phyloP scores from a whole-genome alignment of 371 early-diverging fungal species.

The Mucor irregularis region DNA sequence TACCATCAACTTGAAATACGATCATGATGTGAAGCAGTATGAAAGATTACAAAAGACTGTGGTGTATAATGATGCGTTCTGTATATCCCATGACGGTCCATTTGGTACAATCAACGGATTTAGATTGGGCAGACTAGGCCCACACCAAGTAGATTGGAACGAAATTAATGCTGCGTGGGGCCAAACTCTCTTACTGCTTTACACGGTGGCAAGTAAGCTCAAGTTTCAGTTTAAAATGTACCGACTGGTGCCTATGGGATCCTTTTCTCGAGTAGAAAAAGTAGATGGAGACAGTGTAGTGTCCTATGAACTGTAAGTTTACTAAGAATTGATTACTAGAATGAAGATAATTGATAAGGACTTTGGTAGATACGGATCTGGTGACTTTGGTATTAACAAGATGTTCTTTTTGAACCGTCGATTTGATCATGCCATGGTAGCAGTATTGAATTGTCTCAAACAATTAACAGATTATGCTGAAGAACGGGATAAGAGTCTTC shows the following conservation, averaged over 20 bases:
- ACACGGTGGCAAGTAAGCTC: conserved; percentile 84
- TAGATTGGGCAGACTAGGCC: conserved; percentile 81
- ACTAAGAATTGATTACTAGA: not conserved
- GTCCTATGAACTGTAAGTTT: conserved; percentile 76
- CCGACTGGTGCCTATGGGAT: conserved; percentile 89
- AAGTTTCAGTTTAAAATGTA: conserved; percentile 83
- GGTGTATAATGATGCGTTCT: conserved; percentile 92
- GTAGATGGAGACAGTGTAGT: conserved; percentile 73
- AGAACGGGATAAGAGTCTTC: conserved; percentile 69
- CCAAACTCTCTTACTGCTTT: conserved; percentile 82
- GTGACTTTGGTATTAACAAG: conserved; percentile 80
- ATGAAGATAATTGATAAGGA: not conserved
- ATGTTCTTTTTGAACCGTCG: conserved; percentile 81
- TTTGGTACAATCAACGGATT: conserved; percentile 95
- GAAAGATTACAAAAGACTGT: conserved; percentile 88
- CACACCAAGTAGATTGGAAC: conserved; percentile 85
- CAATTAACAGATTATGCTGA: conserved; percentile 84
- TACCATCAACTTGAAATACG: conserved; percentile 76
- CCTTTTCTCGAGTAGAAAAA: conserved; percentile 88
- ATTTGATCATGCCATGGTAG: conserved; percentile 90
- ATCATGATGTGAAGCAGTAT: conserved; percentile 74
- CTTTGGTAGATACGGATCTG: conserved; percentile 75
- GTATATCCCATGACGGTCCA: conserved; percentile 81
- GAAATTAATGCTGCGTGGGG: conserved; percentile 98
- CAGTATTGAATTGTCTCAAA: conserved; percentile 85